Percentiles rank a stretch among this genome's conserved stretches.
Evolutionary conservation across 768 basidiomycete species (phyloP).

Genomic region (Peribolospora baueri): DNA sequence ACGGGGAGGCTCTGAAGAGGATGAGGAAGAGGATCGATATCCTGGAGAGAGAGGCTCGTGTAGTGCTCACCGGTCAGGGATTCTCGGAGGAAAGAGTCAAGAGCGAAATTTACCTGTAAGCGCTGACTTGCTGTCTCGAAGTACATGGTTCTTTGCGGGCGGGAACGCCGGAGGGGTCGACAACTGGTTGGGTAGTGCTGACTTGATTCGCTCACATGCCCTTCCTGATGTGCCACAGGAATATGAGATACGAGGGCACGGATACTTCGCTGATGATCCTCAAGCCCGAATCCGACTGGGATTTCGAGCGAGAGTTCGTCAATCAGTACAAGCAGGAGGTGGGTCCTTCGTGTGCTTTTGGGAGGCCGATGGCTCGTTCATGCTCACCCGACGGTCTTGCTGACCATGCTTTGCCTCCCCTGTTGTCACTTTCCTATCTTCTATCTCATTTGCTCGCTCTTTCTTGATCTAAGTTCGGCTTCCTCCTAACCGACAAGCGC

Average conservation of each 20-base stretch:
- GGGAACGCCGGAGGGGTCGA: too few species aligned
- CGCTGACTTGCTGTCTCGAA: constrained; percentile 5
- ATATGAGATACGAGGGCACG: constrained; percentile 81
- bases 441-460: too few species aligned
- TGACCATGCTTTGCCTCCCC: too few species aligned
- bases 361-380: background rate
- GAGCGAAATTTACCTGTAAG: constrained; percentile 35
- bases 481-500: constrained; percentile 57
- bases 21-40: constrained; percentile 45
- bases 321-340: constrained; percentile 43
- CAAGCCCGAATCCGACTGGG: constrained; percentile 24
- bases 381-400: background rate
- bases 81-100: constrained; percentile 48
- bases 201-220: too few species aligned
- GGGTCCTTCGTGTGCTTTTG: background rate
- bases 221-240: constrained; percentile 27
- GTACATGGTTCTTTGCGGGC: background rate
- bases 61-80: constrained; percentile 52
- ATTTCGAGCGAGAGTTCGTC: constrained; percentile 60
- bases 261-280: constrained; percentile 81
- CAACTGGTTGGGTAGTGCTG: too few species aligned
- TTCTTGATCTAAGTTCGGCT: constrained; percentile 39
- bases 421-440: too few species aligned
- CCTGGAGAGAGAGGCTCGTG: constrained; percentile 35
- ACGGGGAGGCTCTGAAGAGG: constrained; percentile 24